These are phyloP conservation scores for Gonapodya sp. DNA, from an alignment of 192 early-diverging fungal species.

Conservation along the genomic window DNA sequence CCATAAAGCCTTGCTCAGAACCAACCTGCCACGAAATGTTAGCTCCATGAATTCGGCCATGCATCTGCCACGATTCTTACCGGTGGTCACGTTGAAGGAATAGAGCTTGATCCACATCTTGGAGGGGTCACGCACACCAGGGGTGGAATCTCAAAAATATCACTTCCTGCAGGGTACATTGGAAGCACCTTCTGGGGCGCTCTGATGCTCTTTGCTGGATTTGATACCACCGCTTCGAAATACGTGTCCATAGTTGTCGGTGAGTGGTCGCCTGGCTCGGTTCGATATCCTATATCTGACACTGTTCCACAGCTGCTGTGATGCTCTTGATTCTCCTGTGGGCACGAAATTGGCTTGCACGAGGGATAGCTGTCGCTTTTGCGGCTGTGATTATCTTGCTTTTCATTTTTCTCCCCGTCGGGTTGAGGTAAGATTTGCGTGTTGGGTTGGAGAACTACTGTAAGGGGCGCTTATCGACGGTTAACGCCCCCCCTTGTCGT, in stretches of 20 bases:
- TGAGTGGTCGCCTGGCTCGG: neutral
- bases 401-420: neutral
- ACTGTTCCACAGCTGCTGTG: neutral
- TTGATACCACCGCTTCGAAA: conserved; percentile 79
- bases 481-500: no score
- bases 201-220: conserved; percentile 86
- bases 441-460: neutral
- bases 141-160: conserved; percentile 71
- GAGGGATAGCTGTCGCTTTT: neutral
- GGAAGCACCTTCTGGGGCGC: conserved; percentile 82
- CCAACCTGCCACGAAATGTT: neutral
- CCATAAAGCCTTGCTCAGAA: conserved; percentile 5
- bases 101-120: conserved; percentile 85
- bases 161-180: conserved; percentile 85
- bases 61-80: conserved; percentile 76
- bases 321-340: conserved; percentile 75
- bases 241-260: conserved; percentile 76
- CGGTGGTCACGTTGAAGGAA: conserved; percentile 79
- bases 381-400: neutral
- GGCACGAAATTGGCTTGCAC: conserved; percentile 74
- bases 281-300: neutral
- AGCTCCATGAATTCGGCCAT: conserved; percentile 89
- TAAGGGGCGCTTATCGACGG: no score
- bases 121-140: conserved; percentile 79
- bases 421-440: neutral